Evolutionary conservation across 768 basidiomycete genomes (phyloP), one percentile per base, ranked within the genome.

Genomic region (Xerocomus spinulosus): DNA sequence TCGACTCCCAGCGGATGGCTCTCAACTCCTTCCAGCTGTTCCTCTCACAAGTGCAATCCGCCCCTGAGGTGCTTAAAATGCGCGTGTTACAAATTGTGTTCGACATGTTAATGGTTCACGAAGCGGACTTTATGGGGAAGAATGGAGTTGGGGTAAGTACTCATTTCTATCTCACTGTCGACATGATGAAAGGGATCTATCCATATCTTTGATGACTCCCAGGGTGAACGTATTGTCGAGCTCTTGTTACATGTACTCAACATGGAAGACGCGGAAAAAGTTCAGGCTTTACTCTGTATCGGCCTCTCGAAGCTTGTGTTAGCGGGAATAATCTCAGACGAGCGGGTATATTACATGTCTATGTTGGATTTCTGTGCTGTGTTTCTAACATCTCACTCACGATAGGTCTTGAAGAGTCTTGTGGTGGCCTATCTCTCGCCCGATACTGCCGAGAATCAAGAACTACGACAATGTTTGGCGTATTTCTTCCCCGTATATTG

Each of bases 401-500:
- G 13, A 39, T 33, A 81, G 77, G 70, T 80, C 3, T 60, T 81
- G 18, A 68, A 74, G 52, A 68, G 73, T 38, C 71, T 81, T 8
- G 73, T 77, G 13, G 59, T 79, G 20, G 71, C 79, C 5, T 97
- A 88, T 64, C 74, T 96, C 41, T 87, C 87, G 0, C 89, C 90
- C 1, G 78, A 84, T 45, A 95, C 90, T 2, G 75, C 70, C 14
- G 79, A 82, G 24, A 97, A 95, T 57, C 85, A 89, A 50, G 80
- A 85, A 46, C 73, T 97, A 15, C 78, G 90, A 34, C 94, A 97
- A 64, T 92, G 85, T 57, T 67, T 96, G 32, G 77, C 84, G 4
- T 88, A 86, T 63, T 95, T 95, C 74, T 83, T 94, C 68, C 87
- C 82, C 2, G 81, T 83, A 0, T 96, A 86, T 60, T 88, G 88